Conservation (phyloP, 441 rosid genomes). For the Flueggea neowawraea region DNA sequence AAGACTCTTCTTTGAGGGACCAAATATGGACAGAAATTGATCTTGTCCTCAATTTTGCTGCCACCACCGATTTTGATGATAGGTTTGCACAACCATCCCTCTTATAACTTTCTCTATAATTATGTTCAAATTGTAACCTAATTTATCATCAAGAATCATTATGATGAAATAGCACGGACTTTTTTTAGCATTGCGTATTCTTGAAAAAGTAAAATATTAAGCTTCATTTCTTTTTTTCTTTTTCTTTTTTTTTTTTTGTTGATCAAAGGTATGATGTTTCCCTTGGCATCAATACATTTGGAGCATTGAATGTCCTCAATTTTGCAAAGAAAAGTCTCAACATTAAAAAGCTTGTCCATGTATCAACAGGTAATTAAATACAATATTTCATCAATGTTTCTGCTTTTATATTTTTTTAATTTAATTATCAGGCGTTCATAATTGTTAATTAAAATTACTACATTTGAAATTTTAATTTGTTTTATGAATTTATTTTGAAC, state of each 20-base stretch:
- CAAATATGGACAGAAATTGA: conserved; percentile 1
- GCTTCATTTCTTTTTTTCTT: not conserved
- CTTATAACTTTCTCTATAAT: no score
- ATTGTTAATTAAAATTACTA: no score
- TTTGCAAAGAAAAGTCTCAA: conserved; percentile 41
- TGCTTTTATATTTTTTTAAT: not conserved
- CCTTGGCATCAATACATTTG: conserved; percentile 33
- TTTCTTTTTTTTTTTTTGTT: not conserved
- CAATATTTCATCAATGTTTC: not conserved
- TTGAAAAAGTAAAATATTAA: no score
- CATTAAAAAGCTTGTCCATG: conserved; percentile 32
- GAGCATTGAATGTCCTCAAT: conserved; percentile 32
- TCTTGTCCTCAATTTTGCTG: conserved; percentile 5
- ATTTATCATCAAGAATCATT: not conserved
- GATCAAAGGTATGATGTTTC: conserved; percentile 27
- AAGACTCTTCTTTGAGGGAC: not conserved
- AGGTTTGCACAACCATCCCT: not conserved
- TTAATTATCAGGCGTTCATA: not conserved
- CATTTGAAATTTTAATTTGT: no score
- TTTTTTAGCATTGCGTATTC: no score
- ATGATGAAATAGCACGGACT: no score
- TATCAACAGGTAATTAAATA: conserved; percentile 42
- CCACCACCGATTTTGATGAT: conserved; percentile 6
- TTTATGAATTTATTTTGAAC: no score
- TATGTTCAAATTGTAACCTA: not conserved